These are phyloP conservation scores for Cercospora beticola DNA, from an alignment of 2,329 filamentous ascomycete genomes.

Conservation along the genomic window DNA sequence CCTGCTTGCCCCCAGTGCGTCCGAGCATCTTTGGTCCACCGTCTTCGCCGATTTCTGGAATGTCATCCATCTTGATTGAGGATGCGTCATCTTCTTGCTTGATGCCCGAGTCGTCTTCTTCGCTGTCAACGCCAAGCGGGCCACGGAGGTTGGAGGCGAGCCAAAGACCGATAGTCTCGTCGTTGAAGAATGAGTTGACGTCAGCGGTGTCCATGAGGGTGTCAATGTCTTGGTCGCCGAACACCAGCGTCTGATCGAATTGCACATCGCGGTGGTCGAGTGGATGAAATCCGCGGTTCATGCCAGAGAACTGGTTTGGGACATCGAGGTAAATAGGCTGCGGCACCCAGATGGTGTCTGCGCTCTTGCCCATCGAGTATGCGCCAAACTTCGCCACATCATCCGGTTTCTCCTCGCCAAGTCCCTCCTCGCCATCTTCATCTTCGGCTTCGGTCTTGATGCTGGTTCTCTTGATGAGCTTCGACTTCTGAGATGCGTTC, in stretches of 20 bases:
- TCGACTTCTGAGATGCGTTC: not conserved
- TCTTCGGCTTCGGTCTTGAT: not conserved
- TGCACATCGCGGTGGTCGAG: not conserved
- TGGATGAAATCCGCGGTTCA: not conserved
- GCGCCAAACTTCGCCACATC: not conserved
- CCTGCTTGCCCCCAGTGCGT: not conserved
- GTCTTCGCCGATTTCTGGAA: not conserved
- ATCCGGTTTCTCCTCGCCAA: not conserved
- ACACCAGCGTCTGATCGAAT: slow-evolving; percentile 2
- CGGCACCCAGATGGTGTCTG: slow-evolving; percentile 1
- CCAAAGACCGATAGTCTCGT: not conserved
- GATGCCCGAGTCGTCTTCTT: not conserved
- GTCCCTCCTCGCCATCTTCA: not conserved
- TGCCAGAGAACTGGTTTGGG: slow-evolving; percentile 4
- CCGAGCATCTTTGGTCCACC: not conserved
- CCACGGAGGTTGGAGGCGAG: not conserved
- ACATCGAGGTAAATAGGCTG: slow-evolving; percentile 1
- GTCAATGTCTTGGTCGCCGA: slow-evolving; percentile 1
- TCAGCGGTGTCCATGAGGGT: not conserved
- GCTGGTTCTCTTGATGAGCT: not conserved
- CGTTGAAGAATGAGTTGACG: not conserved
- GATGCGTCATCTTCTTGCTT: not conserved
- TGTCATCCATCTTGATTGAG: not conserved
- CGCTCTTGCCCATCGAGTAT: not conserved
- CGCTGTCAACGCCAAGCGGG: not conserved